Evolutionary conservation across 1,284 basidiomycete genomes (phyloP), one percentile per base, ranked within the genome.

Genomic region (Coniferiporia weirii): DNA sequence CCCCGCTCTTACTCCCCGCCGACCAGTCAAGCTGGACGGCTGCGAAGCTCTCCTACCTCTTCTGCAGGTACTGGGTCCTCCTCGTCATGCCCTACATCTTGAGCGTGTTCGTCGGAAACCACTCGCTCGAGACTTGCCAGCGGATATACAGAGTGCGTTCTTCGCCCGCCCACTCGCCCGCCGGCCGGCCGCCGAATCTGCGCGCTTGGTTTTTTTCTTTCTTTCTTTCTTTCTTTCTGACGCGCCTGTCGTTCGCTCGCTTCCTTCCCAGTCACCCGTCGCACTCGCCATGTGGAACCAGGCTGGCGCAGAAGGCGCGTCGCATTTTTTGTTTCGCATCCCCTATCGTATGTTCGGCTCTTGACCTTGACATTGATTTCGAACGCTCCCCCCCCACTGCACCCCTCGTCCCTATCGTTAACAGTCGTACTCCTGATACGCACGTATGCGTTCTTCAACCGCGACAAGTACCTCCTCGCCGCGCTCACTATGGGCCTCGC

Each of bases 31-130:
- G 77, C 63, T 91, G 89, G 89, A 89, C 87, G 45, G 86, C 87
- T 47, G 87, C 89, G 67, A 91, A 91, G 71, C 70, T 82, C 58
- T 82, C 88, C 47, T 91, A 91, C 72, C 76, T 91, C 62, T 87
- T 90, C 75, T 91, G 89, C 75, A 79, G 88, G 87, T 83, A 89
- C 66, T 90, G 88, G 89, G 87, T 89, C 55, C 82, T 91, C 60
- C 76, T 76, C 48, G 84, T 87, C 57, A 84, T 89, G 35, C 88
- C 88, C 10, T 89, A 88, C 67, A 75, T 90, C 52, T 75, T 91
- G 35, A 89, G 80, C 70, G 82, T 80, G 60, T 91, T 89, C 67
- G 83, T 86, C 55, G 75, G 77, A 63, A 79, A 89, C 67, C 88
- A 91, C 65, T 68, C 82, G 8, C 64, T 70, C 56, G 80, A 79